A percentile compares a stretch with the other conserved stretches of the same genome.
Evolutionary conservation across 257 asterid species (phyloP).

Genomic region (Solanum ossicruentum): DNA sequence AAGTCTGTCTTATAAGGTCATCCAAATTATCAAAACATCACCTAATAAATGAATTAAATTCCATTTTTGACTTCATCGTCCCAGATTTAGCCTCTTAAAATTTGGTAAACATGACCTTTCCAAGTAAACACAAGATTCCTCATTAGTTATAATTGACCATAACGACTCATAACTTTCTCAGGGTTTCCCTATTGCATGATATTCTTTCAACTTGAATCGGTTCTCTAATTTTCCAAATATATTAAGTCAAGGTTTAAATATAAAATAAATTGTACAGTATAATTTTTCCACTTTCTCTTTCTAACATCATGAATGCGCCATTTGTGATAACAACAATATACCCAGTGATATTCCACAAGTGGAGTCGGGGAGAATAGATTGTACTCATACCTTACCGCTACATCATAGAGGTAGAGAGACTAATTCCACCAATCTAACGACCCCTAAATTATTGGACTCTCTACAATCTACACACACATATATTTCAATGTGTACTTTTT

Average conservation of each 20-base stretch:
- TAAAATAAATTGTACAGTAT: background rate
- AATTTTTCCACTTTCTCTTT: background rate
- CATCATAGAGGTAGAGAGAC: no score
- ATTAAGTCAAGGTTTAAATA: background rate
- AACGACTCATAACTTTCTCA: background rate
- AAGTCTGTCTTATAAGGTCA: background rate
- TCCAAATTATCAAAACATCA: background rate
- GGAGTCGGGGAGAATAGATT: no score
- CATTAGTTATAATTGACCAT: background rate
- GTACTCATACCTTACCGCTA: no score
- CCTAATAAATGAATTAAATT: background rate
- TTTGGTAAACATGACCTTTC: background rate
- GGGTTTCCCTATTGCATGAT: background rate
- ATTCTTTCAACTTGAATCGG: background rate
- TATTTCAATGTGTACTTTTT: background rate
- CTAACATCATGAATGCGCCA: constrained; percentile 3
- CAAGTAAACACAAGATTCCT: background rate
- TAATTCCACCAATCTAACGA: background rate
- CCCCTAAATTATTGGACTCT: background rate
- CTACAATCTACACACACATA: background rate
- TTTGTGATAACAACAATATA: no score
- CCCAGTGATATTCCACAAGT: no score
- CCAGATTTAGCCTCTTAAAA: no score
- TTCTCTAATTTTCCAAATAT: background rate
- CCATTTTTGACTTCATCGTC: background rate